A percentile compares a stretch with the other conserved stretches of the same genome.
phyloP scores from a whole-genome alignment of 2,329 filamentous ascomycete genomes.

The Verticillium longisporum region DNA sequence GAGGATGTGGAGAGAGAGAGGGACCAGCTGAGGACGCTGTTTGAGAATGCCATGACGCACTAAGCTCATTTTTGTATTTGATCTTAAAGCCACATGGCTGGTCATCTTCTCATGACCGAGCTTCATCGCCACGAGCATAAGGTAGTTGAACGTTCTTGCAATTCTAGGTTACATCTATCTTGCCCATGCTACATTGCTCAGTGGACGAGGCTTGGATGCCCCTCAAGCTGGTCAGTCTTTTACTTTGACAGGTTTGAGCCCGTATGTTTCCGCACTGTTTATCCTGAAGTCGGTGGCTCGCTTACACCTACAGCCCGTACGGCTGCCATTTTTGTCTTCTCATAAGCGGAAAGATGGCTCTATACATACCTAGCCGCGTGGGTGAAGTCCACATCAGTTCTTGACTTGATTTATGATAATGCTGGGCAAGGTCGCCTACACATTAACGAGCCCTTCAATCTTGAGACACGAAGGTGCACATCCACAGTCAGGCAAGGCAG shows the following conservation, averaged over 20 bases:
- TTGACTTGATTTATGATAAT: too few relatives aligned
- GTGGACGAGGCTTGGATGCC: background rate
- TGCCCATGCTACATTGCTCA: background rate
- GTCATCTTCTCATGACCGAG: background rate
- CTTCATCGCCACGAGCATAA: background rate
- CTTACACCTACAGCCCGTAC: background rate
- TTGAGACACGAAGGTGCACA: too few relatives aligned
- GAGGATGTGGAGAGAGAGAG: conserved; percentile 63
- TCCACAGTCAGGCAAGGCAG: too few relatives aligned
- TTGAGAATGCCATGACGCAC: conserved; percentile 52
- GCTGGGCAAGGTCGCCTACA: too few relatives aligned
- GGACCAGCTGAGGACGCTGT: conserved; percentile 62
- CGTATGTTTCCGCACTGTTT: background rate
- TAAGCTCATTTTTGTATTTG: background rate
- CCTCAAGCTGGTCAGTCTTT: background rate
- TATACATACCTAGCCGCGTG: too few relatives aligned
- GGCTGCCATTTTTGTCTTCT: too few relatives aligned
- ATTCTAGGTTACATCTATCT: background rate
- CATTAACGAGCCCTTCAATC: too few relatives aligned
- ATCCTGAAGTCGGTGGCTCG: background rate
- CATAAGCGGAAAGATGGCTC: too few relatives aligned
- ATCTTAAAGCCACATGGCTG: background rate
- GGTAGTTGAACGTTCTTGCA: too few relatives aligned
- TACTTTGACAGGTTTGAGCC: background rate
- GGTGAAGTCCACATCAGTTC: too few relatives aligned